Base-by-base conservation (phyloP, 2,329 filamentous ascomycete genomes). In the Talaromyces pinophilus region DNA sequence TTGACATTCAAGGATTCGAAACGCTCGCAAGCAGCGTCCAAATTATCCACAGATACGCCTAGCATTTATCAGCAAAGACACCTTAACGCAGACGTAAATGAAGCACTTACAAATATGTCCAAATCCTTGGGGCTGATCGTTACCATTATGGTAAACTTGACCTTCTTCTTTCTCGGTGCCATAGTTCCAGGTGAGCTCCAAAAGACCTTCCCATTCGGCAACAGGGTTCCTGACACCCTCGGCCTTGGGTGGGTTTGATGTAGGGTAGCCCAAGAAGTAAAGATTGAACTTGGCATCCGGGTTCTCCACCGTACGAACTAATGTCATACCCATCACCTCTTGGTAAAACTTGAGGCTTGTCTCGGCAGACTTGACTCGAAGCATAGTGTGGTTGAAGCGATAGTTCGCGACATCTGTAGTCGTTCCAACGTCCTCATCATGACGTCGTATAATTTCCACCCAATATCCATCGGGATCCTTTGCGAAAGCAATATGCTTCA, bases 61-160 rank as follows among this genome's bases (percentile, higher is more conserved):
- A 61, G 28, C 10, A 25, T n/a, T 11, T 25, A 44, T 61, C 17
- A 64, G 55, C 38, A 11, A 38, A 40, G 25, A 25, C 25, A 25
- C 25, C 25, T 25, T 25, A 25, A 25, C 25, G 25, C 25, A 25
- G 25, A 25, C 3, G 25, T 35, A 11, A 38, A 40, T 17, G 25
- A 3, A 3, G 25, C 28, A 83, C 87, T 81, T 79, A 90, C 92
- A 96, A 68, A 97, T 93, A 75, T 97, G 93, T 0, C 94, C 93
- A 71, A 97, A 98, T 0, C 95, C 95, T 78, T 97, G 93, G 0
- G 94, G 94, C 77, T 96, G 84, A 50, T 89, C 84, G 78, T 99
- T 99, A 44, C 95, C 95, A 72, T 96, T 89, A 80, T 99, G 94
- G 77, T 99, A 99, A 76, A 97, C 95, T 70, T 82, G 82, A 65